phyloP scores from a whole-genome alignment of 2,329 filamentous ascomycete species.

The Ampelomyces quisqualis region DNA sequence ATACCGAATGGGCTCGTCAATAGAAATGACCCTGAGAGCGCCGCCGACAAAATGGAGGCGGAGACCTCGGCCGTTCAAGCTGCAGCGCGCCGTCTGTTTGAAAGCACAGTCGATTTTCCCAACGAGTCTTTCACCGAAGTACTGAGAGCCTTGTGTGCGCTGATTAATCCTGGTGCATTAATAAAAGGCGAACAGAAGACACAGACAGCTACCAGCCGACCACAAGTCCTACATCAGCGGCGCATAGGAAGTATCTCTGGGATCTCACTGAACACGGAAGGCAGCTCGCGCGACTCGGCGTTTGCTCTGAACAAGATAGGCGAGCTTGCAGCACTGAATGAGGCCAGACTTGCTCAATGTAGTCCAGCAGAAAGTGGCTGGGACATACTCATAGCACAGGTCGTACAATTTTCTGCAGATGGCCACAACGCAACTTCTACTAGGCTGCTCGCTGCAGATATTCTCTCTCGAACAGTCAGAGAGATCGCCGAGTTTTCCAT shows the following conservation, averaged over 20 bases:
- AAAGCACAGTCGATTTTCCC: constrained; percentile 89
- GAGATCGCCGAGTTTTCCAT: constrained; percentile 56
- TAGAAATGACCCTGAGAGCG: constrained; percentile 26
- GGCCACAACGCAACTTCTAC: constrained; percentile 45
- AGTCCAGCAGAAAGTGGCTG: constrained; percentile 72
- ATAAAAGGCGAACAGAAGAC: constrained; percentile 27
- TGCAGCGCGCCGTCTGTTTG: constrained; percentile 80
- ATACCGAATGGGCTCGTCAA: neutral
- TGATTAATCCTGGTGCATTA: constrained; percentile 55
- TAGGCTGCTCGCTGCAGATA: constrained; percentile 52
- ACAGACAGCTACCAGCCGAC: constrained; percentile 22
- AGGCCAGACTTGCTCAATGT: constrained; percentile 65
- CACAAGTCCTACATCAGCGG: constrained; percentile 39
- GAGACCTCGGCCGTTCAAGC: constrained; percentile 89
- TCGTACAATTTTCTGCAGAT: constrained; percentile 52
- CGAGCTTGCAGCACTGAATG: constrained; percentile 49
- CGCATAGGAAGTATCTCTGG: constrained; percentile 49
- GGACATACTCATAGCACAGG: constrained; percentile 62
- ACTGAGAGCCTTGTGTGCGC: constrained; percentile 69
- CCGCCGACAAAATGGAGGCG: constrained; percentile 56
- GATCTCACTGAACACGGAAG: constrained; percentile 43
- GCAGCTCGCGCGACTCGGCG: constrained; percentile 48
- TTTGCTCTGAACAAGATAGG: constrained; percentile 53
- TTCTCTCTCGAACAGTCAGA: constrained; percentile 51
- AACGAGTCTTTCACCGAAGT: constrained; percentile 78